Percentiles rank a stretch among this genome's conserved stretches.
Conservation (phyloP, 495 filamentous ascomycete species). For the Xylaria bambusicola region DNA sequence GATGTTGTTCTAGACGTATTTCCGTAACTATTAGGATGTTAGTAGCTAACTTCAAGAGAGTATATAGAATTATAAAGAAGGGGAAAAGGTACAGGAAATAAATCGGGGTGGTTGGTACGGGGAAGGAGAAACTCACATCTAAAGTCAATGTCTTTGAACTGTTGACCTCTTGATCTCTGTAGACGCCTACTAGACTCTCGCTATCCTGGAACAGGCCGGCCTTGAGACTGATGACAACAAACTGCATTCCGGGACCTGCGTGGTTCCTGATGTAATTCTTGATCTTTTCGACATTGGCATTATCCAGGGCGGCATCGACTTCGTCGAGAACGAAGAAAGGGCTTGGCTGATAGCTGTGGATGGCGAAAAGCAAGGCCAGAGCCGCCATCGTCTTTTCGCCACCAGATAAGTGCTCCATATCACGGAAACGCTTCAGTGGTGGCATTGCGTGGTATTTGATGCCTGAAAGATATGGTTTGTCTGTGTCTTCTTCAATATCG, state of each 20-base stretch:
- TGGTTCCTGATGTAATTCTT: conserved; percentile 93
- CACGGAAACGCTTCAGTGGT: conserved; percentile 95
- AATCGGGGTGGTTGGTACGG: background rate
- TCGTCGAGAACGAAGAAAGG: conserved; percentile 99
- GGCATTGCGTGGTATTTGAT: conserved; percentile 99
- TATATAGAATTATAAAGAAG: background rate
- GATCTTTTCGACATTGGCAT: conserved; percentile 93
- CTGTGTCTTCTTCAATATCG: conserved; percentile 85
- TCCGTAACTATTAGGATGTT: conserved; percentile 25
- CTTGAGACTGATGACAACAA: conserved; percentile 96
- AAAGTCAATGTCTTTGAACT: conserved; percentile 85
- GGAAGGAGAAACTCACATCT: conserved; percentile 69
- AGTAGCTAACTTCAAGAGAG: background rate
- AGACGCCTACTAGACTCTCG: conserved; percentile 92
- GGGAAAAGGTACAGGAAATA: background rate
- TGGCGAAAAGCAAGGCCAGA: conserved; percentile 89
- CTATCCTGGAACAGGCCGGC: conserved; percentile 90
- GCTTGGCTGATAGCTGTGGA: conserved; percentile 89
- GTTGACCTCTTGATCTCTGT: conserved; percentile 90
- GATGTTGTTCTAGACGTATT: conserved; percentile 23
- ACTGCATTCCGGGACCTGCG: conserved; percentile 96
- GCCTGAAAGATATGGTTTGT: conserved; percentile 83
- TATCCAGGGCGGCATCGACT: conserved; percentile 95
- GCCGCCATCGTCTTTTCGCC: conserved; percentile 99
- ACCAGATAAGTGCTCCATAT: conserved; percentile 97